phyloP scores from a whole-genome alignment of 768 basidiomycete genomes.

The Amanita rimosa region DNA sequence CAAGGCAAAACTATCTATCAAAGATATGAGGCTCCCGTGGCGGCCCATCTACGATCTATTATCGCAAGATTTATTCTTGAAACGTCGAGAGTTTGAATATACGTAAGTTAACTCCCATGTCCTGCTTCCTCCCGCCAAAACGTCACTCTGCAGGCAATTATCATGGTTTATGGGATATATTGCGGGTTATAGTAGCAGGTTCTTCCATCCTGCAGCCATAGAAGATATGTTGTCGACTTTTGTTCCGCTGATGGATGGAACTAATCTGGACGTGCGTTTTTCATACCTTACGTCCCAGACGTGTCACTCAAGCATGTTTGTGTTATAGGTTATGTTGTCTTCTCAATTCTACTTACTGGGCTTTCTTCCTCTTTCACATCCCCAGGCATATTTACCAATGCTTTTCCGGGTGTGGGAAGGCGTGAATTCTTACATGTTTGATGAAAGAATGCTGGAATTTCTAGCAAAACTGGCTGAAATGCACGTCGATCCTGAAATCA shows the following conservation, averaged over 20 bases:
- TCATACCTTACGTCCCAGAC: not conserved
- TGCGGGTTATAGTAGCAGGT: constrained; percentile 57
- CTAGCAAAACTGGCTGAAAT: constrained; percentile 66
- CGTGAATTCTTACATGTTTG: constrained; percentile 80
- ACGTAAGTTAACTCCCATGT: constrained; percentile 32
- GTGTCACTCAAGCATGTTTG: not conserved
- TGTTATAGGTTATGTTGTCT: constrained; percentile 52
- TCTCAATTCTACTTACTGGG: constrained; percentile 80
- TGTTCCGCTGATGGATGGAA: constrained; percentile 68
- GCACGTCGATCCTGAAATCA: constrained; percentile 69
- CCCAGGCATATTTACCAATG: constrained; percentile 75
- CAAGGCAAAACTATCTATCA: constrained; percentile 63
- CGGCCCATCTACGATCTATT: constrained; percentile 65
- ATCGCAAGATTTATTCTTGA: constrained; percentile 66
- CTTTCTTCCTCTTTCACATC: constrained; percentile 78
- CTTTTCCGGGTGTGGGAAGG: constrained; percentile 84
- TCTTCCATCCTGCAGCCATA: constrained; percentile 83
- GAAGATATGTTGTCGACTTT: constrained; percentile 86
- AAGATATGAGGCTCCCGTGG: constrained; percentile 79
- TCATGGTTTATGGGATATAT: constrained; percentile 71
- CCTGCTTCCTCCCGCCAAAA: constrained; percentile 2
- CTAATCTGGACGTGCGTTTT: constrained; percentile 53
- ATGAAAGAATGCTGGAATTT: constrained; percentile 84
- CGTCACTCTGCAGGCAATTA: constrained; percentile 37
- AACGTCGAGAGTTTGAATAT: constrained; percentile 66